Evolutionary conservation across 1,139 yeast genomes (phyloP).

Genomic region (Diutina scorzettiae): DNA sequence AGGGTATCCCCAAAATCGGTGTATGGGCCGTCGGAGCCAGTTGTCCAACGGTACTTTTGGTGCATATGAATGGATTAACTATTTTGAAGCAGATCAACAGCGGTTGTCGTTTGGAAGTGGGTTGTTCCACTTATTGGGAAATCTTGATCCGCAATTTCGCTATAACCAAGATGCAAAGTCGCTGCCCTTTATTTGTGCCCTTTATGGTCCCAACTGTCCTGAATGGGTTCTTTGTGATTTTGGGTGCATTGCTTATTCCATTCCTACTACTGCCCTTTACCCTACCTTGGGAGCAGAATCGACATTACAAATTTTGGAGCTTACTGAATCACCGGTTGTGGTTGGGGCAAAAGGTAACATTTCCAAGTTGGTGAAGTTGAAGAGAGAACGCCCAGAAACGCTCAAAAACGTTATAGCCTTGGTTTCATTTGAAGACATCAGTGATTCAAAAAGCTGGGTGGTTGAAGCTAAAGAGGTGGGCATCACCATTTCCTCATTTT

Average conservation of each 20-base stretch:
- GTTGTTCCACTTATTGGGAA: constrained; percentile 35
- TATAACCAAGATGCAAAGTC: constrained; percentile 24
- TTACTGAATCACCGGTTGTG: constrained; percentile 45
- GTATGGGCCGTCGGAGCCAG: constrained; percentile 41
- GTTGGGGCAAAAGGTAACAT: constrained; percentile 37
- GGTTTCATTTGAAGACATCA: constrained; percentile 24
- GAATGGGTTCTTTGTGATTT: constrained; percentile 53
- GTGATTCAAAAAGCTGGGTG: background rate
- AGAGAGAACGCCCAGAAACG: constrained; percentile 17
- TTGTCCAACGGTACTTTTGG: constrained; percentile 26
- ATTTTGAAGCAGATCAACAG: constrained; percentile 26
- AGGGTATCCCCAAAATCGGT: constrained; percentile 22
- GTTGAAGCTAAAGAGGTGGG: constrained; percentile 7
- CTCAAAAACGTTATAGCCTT: constrained; percentile 23
- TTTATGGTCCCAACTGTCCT: constrained; percentile 42
- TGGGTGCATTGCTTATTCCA: constrained; percentile 39
- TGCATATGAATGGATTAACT: constrained; percentile 39
- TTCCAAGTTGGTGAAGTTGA: constrained; percentile 25
- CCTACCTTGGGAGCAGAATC: constrained; percentile 54
- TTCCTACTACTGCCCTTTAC: constrained; percentile 48
- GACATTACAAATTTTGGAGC: constrained; percentile 42
- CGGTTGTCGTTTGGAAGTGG: constrained; percentile 54
- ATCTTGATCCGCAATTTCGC: constrained; percentile 13
- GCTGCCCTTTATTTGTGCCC: constrained; percentile 34
- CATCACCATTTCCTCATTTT: background rate